Evolutionary conservation across 2,329 filamentous ascomycete genomes (phyloP).

Genomic region (Zalaria sp.): DNA sequence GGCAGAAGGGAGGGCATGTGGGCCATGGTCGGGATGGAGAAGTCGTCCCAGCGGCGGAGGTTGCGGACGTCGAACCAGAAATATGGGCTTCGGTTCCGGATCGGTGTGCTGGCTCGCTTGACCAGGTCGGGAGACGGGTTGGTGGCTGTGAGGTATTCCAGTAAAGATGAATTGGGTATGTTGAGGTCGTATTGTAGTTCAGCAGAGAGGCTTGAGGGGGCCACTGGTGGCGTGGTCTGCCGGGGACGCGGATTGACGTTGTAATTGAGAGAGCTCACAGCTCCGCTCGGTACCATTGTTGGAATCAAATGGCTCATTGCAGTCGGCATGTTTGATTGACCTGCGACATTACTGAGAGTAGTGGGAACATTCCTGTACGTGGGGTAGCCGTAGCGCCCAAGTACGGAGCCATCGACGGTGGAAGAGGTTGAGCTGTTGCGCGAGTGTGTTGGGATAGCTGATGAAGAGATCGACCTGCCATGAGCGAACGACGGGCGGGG

Average conservation of each 20-base stretch:
- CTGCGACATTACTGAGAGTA: constrained; percentile 11
- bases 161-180: constrained; percentile 48
- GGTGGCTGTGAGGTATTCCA: constrained; percentile 61
- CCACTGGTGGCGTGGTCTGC: constrained; percentile 20
- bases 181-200: constrained; percentile 24
- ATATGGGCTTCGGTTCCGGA: constrained; percentile 59
- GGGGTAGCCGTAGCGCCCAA: constrained; percentile 59
- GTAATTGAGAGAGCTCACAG: constrained; percentile 13
- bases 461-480: constrained; percentile 13
- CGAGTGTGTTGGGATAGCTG: constrained; percentile 14
- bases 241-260: not conserved
- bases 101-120: constrained; percentile 54
- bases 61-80: constrained; percentile 97
- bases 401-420: constrained; percentile 16
- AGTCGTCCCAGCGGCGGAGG: constrained; percentile 67
- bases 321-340: constrained; percentile 15
- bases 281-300: constrained; percentile 14
- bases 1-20: constrained; percentile 57
- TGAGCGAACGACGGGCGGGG: constrained; percentile 12
- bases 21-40: constrained; percentile 59
- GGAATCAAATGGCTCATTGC: constrained; percentile 22
- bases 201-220: constrained; percentile 26
- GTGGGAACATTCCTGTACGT: constrained; percentile 45
- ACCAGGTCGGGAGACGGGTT: constrained; percentile 77
- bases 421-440: constrained; percentile 17